phyloP scores from a whole-genome alignment of 2,329 filamentous ascomycete species.

The Colletotrichum lupini region DNA sequence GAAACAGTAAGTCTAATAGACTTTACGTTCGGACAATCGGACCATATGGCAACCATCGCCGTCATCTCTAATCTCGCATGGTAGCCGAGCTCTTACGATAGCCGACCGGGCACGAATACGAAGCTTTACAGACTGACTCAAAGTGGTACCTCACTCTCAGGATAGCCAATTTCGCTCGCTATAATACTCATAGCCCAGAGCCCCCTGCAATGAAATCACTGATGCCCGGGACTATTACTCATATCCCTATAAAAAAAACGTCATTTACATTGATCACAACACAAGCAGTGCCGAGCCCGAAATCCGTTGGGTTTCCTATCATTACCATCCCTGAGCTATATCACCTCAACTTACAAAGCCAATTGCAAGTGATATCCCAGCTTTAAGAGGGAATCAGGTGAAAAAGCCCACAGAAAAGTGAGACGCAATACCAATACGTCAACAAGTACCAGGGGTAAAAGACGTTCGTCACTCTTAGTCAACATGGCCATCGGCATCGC shows the following conservation, averaged over 20 bases:
- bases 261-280: too few species aligned
- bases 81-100: too few species aligned
- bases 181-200: not conserved
- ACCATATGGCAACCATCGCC: not conserved
- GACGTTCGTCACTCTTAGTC: not conserved
- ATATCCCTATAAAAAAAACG: not conserved
- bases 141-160: not conserved
- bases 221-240: not conserved
- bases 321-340: too few species aligned
- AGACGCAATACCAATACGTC: not conserved
- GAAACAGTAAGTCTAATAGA: not conserved
- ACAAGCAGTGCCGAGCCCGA: not conserved
- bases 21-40: not conserved
- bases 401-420: not conserved
- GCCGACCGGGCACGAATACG: not conserved
- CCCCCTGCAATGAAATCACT: not conserved
- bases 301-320: not conserved
- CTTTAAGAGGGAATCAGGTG: not conserved
- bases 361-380: not conserved
- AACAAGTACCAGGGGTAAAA: not conserved
- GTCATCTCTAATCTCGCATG: not conserved
- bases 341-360: not conserved
- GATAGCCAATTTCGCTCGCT: not conserved
- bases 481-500: constrained; percentile 20
- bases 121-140: not conserved